Conservation (phyloP, 2,329 filamentous ascomycete species). For the Alternaria sp. region DNA sequence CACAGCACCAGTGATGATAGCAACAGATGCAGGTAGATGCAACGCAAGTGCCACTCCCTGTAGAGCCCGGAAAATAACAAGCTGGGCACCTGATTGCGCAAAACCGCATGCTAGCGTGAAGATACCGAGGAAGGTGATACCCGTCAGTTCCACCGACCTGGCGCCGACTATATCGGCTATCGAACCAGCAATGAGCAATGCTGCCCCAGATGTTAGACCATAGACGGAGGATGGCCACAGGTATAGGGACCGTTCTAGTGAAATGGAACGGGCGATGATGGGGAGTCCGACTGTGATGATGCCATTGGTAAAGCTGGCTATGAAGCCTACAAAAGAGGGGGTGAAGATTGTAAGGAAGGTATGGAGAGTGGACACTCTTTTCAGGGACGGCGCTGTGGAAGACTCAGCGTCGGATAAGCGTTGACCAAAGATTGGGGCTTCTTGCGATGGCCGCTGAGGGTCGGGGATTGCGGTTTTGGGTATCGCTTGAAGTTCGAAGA, state of each 20-base stretch:
- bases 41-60: constrained; percentile 58
- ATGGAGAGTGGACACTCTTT: neutral
- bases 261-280: constrained; percentile 47
- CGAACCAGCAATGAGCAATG: constrained; percentile 52
- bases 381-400: neutral
- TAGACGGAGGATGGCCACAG: constrained; percentile 48
- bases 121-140: constrained; percentile 52
- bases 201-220: constrained; percentile 57
- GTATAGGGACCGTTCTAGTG: constrained; percentile 41
- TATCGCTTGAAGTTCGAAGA: constrained; percentile 10
- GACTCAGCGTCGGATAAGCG: constrained; percentile 5
- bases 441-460: neutral
- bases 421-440: neutral
- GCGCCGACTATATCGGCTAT: too few relatives aligned
- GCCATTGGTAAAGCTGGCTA: constrained; percentile 48
- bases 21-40: constrained; percentile 58
- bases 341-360: constrained; percentile 17
- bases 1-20: constrained; percentile 51
- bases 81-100: constrained; percentile 54
- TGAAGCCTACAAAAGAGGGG: constrained; percentile 35
- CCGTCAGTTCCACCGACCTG: constrained; percentile 54
- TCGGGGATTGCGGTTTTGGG: neutral
- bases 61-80: constrained; percentile 56
- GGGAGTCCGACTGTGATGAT: constrained; percentile 55
- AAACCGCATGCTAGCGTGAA: constrained; percentile 59